Evolutionary conservation across 441 rosid genomes (phyloP).

Genomic region (Gossypium schwendimanii): DNA sequence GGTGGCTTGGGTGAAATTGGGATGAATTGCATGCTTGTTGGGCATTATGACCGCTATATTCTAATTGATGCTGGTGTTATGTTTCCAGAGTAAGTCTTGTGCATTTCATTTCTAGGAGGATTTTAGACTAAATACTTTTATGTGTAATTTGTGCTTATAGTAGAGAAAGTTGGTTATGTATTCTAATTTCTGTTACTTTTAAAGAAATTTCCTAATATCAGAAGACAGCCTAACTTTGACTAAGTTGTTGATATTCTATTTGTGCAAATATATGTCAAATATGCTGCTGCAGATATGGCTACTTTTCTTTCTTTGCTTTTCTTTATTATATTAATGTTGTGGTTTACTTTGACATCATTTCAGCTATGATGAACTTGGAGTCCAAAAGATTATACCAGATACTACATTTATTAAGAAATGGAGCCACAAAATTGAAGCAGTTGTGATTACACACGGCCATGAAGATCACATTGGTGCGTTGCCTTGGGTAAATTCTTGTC

Average conservation of each 20-base stretch:
- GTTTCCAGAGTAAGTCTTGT: conserved; percentile 85
- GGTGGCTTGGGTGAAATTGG: conserved; percentile 99
- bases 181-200: not conserved
- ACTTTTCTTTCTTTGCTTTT: conserved; percentile 2
- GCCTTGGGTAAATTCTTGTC: conserved; percentile 80
- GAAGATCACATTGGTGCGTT: conserved; percentile 99
- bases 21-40: conserved; percentile 99
- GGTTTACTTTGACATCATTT: conserved; percentile 16
- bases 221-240: not conserved
- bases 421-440: conserved; percentile 94
- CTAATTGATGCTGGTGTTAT: conserved; percentile 88
- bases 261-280: not conserved
- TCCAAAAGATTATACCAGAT: conserved; percentile 89
- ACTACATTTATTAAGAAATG: conserved; percentile 89
- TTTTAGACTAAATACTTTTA: conserved; percentile 4
- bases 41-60: conserved; percentile 85
- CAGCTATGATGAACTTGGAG: conserved; percentile 94
- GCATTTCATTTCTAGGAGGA: not conserved
- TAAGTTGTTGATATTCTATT: not conserved
- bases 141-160: not conserved
- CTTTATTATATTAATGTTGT: not conserved
- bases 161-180: not conserved
- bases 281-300: not conserved
- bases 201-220: not conserved
- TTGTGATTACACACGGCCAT: conserved; percentile 93